A percentile compares a stretch with the other conserved stretches of the same genome.
Evolutionary conservation across 2,329 filamentous ascomycete species (phyloP).

Genomic region (Chaetomium strumarium): DNA sequence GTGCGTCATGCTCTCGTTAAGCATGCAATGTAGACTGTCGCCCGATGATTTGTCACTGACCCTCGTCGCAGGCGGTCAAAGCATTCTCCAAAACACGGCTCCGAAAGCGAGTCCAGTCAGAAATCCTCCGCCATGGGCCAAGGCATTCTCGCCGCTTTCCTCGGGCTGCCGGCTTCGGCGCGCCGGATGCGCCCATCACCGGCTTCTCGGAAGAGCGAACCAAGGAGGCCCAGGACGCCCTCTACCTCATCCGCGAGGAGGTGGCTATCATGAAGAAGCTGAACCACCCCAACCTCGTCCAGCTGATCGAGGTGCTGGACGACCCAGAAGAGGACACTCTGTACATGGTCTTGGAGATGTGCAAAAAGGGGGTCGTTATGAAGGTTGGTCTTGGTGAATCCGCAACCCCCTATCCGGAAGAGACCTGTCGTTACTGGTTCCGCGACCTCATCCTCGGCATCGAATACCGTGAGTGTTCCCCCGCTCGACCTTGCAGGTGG

Average conservation of each 20-base stretch:
- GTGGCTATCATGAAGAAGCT: slow-evolving; percentile 99
- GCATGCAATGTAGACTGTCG: no score
- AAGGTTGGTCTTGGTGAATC: slow-evolving; percentile 82
- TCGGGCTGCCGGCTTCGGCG: slow-evolving; percentile 25
- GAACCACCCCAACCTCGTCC: slow-evolving; percentile 89
- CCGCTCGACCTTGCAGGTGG: no score
- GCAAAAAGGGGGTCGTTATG: slow-evolving; percentile 96
- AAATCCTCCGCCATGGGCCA: slow-evolving; percentile 54
- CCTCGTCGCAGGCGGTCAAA: slow-evolving; percentile 69
- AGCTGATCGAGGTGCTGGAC: slow-evolving; percentile 88
- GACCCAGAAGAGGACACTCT: slow-evolving; percentile 92
- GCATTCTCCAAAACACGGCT: slow-evolving; percentile 93
- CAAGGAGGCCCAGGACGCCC: slow-evolving; percentile 60
- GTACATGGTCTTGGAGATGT: slow-evolving; percentile 99
- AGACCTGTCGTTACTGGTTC: slow-evolving; percentile 85
- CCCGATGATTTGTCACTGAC: not conserved
- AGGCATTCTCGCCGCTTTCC: slow-evolving; percentile 16
- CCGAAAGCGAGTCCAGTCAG: slow-evolving; percentile 83
- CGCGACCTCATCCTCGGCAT: slow-evolving; percentile 91
- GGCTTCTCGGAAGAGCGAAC: slow-evolving; percentile 38
- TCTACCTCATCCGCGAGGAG: slow-evolving; percentile 89
- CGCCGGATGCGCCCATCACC: slow-evolving; percentile 17
- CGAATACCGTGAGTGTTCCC: slow-evolving; percentile 67
- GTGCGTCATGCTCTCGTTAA: slow-evolving; percentile 46
- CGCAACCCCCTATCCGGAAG: slow-evolving; percentile 74